Conservation (phyloP, 78 protist genomes). For the Dictyostelium brefeldianum region DNA sequence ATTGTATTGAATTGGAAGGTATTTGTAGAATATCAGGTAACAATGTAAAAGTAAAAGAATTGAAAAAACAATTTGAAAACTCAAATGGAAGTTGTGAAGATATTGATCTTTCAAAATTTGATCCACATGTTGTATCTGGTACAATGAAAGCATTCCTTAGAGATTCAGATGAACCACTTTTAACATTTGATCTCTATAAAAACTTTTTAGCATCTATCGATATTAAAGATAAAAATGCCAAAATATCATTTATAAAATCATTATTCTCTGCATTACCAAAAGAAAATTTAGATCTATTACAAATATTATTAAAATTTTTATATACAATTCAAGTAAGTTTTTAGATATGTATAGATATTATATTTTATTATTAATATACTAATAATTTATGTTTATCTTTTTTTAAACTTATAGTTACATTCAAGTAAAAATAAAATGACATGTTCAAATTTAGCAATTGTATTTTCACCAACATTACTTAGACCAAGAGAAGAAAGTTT, state of each 20-base stretch:
- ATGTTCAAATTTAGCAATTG: constrained; percentile 67
- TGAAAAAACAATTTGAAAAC: constrained; percentile 56
- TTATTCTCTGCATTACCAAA: constrained; percentile 55
- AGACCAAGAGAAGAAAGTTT: constrained; percentile 78
- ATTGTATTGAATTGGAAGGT: constrained; percentile 65
- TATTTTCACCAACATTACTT: constrained; percentile 76
- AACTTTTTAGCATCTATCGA: constrained; percentile 67
- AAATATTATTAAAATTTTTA: constrained; percentile 52
- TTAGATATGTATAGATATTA: neutral
- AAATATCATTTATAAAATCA: constrained; percentile 53
- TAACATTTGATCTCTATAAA: constrained; percentile 76
- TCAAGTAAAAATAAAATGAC: constrained; percentile 73
- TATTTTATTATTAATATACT: neutral
- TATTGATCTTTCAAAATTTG: constrained; percentile 31
- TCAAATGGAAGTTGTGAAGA: neutral
- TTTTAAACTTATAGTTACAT: constrained; percentile 33
- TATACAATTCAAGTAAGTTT: constrained; percentile 55
- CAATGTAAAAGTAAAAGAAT: constrained; percentile 37
- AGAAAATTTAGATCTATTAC: constrained; percentile 46
- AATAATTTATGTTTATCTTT: too few species aligned
- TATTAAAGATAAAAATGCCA: constrained; percentile 49
- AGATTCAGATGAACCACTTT: constrained; percentile 73
- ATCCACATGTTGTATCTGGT: constrained; percentile 61
- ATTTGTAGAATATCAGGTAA: constrained; percentile 72
- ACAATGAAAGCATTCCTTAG: constrained; percentile 69